Conservation (phyloP, 2,329 filamentous ascomycete genomes). For the Talaromyces amestolkiae region DNA sequence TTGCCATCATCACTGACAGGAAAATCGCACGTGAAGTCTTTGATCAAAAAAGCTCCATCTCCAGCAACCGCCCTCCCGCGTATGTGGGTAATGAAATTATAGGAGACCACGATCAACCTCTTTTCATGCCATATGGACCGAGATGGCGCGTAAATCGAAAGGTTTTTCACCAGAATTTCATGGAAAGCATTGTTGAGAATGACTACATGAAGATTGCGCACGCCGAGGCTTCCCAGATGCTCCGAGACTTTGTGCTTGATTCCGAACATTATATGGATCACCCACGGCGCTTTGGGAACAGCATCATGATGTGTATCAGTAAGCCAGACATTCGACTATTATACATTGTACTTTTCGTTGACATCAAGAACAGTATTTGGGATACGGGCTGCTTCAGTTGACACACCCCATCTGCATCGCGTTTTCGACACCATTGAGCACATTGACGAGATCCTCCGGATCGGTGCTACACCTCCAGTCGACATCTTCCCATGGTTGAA, state of each 20-base stretch:
- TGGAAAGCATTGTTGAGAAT: slow-evolving; percentile 46
- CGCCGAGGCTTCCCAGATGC: slow-evolving; percentile 51
- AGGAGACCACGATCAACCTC: slow-evolving; percentile 47
- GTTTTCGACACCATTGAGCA: background rate
- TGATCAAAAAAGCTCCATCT: slow-evolving; percentile 47
- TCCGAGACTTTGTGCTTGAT: slow-evolving; percentile 43
- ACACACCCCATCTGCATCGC: background rate
- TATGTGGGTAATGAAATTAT: slow-evolving; percentile 44
- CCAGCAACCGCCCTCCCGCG: slow-evolving; percentile 44
- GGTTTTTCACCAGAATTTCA: slow-evolving; percentile 47
- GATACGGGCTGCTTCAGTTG: background rate
- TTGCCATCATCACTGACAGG: slow-evolving; percentile 44
- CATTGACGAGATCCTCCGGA: slow-evolving; percentile 2
- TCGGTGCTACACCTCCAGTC: slow-evolving; percentile 48
- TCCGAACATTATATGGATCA: slow-evolving; percentile 49
- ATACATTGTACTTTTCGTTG: background rate
- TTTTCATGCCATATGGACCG: slow-evolving; percentile 48
- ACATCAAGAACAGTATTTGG: background rate
- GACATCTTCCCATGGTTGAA: slow-evolving; percentile 48
- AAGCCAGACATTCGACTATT: background rate
- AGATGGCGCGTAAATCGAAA: slow-evolving; percentile 50
- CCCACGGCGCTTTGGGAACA: slow-evolving; percentile 51
- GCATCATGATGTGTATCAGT: slow-evolving; percentile 41
- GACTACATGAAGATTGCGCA: slow-evolving; percentile 45
- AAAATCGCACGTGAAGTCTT: slow-evolving; percentile 44